These are phyloP conservation scores for Onygenales sp. DNA, from an alignment of 2,329 filamentous ascomycete genomes.

Conservation along the genomic window DNA sequence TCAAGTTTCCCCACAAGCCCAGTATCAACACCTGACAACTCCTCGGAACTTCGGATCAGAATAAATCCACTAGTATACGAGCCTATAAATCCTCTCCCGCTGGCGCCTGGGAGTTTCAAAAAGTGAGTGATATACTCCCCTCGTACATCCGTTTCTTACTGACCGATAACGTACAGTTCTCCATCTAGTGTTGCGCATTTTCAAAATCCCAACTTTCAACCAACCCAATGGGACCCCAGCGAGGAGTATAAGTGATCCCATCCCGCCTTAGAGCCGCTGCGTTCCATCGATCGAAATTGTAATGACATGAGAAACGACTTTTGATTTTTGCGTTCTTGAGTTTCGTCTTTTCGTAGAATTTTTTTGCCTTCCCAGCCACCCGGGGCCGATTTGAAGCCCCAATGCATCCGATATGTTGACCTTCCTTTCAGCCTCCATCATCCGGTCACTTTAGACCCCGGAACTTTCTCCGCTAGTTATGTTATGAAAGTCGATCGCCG, in stretches of 20 bases:
- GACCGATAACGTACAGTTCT: slow-evolving; percentile 21
- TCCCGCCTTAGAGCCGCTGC: not conserved
- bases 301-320: not conserved
- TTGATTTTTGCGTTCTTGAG: not conserved
- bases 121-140: slow-evolving; percentile 22
- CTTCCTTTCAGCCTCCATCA: not conserved
- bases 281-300: not conserved
- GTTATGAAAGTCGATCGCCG: not conserved
- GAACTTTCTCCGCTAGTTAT: too few relatives aligned
- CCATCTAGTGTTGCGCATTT: slow-evolving; percentile 39
- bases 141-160: not conserved
- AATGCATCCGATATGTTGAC: not conserved
- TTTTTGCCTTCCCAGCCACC: too few relatives aligned
- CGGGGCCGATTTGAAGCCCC: not conserved
- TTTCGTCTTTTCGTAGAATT: too few relatives aligned
- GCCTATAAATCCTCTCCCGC: slow-evolving; percentile 29
- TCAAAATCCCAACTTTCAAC: slow-evolving; percentile 37
- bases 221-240: slow-evolving; percentile 35
- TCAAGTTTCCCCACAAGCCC: slow-evolving; percentile 18
- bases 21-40: slow-evolving; percentile 22
- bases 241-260: slow-evolving; percentile 22
- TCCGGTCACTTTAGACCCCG: too few relatives aligned
- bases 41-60: slow-evolving; percentile 23
- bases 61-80: slow-evolving; percentile 34
- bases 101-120: slow-evolving; percentile 30